Conservation (phyloP, 129 eudicot species). For the Saussurea involucrata region DNA sequence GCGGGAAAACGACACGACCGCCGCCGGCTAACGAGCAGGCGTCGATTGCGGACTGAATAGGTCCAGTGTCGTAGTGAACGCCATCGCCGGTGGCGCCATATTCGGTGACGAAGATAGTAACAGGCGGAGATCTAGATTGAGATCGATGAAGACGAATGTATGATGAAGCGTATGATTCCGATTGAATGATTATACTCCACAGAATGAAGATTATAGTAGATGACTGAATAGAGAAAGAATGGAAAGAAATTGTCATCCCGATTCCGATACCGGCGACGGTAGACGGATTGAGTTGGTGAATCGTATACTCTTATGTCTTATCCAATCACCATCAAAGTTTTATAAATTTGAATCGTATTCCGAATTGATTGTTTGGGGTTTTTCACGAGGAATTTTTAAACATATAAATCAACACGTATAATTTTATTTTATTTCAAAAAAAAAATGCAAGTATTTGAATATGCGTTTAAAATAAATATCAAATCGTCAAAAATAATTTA, state of each 20-base stretch:
- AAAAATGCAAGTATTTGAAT: neutral
- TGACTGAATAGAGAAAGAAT: neutral
- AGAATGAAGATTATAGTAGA: slow-evolving; percentile 10
- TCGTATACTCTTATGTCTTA: slow-evolving; percentile 7
- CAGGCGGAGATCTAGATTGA: slow-evolving; percentile 17
- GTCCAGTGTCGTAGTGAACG: slow-evolving; percentile 62
- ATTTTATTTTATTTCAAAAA: no score
- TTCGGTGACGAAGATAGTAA: slow-evolving; percentile 57
- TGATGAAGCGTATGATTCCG: slow-evolving; percentile 42
- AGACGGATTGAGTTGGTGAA: neutral
- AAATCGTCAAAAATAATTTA: neutral
- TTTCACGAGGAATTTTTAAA: neutral
- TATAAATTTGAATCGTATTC: neutral
- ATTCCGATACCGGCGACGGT: neutral
- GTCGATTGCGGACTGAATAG: slow-evolving; percentile 86
- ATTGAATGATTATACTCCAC: slow-evolving; percentile 30
- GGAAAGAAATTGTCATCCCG: slow-evolving; percentile 13
- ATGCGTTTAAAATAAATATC: neutral
- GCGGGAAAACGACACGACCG: slow-evolving; percentile 72
- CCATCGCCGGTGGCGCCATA: slow-evolving; percentile 79
- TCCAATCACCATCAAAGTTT: slow-evolving; percentile 10
- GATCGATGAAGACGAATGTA: slow-evolving; percentile 22
- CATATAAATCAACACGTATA: neutral
- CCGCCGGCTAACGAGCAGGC: slow-evolving; percentile 41
- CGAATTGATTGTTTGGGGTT: neutral